Evolutionary conservation across 1,284 basidiomycete genomes (phyloP), one percentile per base, ranked within the genome.

Genomic region (Agaricales sp.): DNA sequence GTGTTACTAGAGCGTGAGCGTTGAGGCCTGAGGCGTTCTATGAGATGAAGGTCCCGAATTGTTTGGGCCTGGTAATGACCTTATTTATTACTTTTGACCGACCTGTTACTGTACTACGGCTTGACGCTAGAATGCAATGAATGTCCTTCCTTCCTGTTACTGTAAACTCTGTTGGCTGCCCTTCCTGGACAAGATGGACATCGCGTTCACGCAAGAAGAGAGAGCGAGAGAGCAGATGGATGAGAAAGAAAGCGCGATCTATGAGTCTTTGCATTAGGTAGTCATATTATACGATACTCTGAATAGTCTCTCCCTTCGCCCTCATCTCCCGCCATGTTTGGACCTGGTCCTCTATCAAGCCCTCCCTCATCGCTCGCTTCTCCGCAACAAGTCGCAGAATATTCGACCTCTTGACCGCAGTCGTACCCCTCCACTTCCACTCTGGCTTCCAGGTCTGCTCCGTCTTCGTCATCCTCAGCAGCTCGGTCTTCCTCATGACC

Each of bases 301-400:
- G 44, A 24, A 73, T 62, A 3, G 49, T 41, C 51, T 67, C 61
- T 25, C 64, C 67, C 24, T 60, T 60, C 50, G 58, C 56, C 48
- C 70, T 61, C 61, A 70, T 65, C 49, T 66, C 59, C 59, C 68
- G 64, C 60, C 70, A 71, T 46, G 72, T 67, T 14, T 62, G 58
- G 25, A 67, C 67, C 60, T 75, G 73, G 41, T 67, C 63, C 37
- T 65, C 57, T 37, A 84, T 65, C 25, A 73, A 63, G 23, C 61
- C 61, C 61, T 86, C 82, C 58, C 82, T 69, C 66, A 71, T 67
- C 50, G 68, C 66, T 58, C 82, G 70, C 56, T 75, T 70, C 59
- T 79, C 74, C 48, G 75, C 71, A 50, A 78, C 72, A 44, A 68
- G 55, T 45, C 67, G 64, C 52, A 77, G 52, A 41, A 75, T 75